A percentile compares a stretch with the other conserved stretches of the same genome.
Conservation (phyloP, 108 stramenopile species). For the Mayamaea pseudoterrestris region DNA sequence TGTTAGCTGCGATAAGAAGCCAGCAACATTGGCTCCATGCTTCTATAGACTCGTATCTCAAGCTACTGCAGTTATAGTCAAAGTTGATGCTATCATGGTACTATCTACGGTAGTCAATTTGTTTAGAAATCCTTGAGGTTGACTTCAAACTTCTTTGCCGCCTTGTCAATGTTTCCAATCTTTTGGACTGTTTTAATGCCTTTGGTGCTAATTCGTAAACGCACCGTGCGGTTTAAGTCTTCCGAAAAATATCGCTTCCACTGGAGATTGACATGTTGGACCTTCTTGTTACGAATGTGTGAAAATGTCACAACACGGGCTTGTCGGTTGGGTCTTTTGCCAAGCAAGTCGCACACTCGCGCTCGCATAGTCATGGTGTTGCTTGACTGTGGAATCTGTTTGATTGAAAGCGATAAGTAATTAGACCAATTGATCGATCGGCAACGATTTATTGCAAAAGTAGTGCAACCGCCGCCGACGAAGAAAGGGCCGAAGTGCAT, state of each 20-base stretch:
- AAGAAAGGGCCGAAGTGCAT: background rate
- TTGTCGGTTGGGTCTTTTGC: constrained; percentile 88
- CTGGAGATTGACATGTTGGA: constrained; percentile 88
- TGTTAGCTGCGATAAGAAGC: too few relatives aligned
- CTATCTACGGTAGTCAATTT: background rate
- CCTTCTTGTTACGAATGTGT: constrained; percentile 87
- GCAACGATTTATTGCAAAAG: background rate
- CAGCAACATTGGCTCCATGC: too few relatives aligned
- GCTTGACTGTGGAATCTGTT: constrained; percentile 9
- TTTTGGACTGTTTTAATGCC: constrained; percentile 94
- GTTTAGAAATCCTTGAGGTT: constrained; percentile 79
- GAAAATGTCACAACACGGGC: constrained; percentile 91
- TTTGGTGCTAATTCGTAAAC: constrained; percentile 85
- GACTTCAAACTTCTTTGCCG: constrained; percentile 87
- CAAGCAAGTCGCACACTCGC: constrained; percentile 79
- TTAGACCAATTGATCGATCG: background rate
- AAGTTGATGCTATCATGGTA: too few relatives aligned
- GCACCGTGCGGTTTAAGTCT: constrained; percentile 64
- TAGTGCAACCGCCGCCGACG: too few relatives aligned
- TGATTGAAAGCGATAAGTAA: background rate
- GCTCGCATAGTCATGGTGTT: constrained; percentile 68
- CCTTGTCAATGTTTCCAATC: constrained; percentile 84
- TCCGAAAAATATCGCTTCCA: constrained; percentile 81
- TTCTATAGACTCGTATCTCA: too few relatives aligned
- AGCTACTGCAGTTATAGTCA: too few relatives aligned